Evolutionary conservation across 768 basidiomycete species (phyloP), one percentile per base, ranked within the genome.

Genomic region (Hemileccinum rubropunctum): DNA sequence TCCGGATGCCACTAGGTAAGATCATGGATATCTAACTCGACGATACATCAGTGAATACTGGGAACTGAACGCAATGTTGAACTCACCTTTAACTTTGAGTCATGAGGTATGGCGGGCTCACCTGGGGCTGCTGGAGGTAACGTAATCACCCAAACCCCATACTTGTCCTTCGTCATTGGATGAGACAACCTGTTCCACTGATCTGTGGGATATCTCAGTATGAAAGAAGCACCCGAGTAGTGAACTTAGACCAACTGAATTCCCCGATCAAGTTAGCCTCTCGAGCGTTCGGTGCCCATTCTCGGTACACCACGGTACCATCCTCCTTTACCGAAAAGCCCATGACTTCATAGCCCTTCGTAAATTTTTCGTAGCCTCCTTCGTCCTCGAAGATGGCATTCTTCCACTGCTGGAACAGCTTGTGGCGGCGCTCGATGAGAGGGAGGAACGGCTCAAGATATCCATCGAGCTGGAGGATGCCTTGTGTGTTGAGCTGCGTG

Each of bases 241-340:
- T 37, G 45, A 18, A 11, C 26, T 10, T 45, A 28, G 41, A 81
- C 92, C 69, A 57, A 98, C 95, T 99, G 76, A 99, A 99, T 40
- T 99, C 95, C 38, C 97, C 97, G 59, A 92, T 92, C 49, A 99
- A 71, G 64, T 73, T 78, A 3, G 95, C 95, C 59, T 87, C 84
- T 39, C 61, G 72, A 15, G 88, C 95, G 58, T 89, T 90, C 0
- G 97, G 95, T 9, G 97, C 95, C 97, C 97, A 99, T 67, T 99
- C 97, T 59, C 90, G 77, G 69, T 98, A 98, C 8, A 79, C 71
- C 27, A 98, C 80, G 26, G 84, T 76, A 46, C 83, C 84, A 50
- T 86, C 78, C 33, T 71, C 64, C 35, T 74, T 75, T 36, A 91
- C 79, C 50, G 88, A 84, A 59, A 99, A 75, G 32, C 95, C 95